Conservation (phyloP, 768 basidiomycete species). For the Kwoniella dejecticola region DNA sequence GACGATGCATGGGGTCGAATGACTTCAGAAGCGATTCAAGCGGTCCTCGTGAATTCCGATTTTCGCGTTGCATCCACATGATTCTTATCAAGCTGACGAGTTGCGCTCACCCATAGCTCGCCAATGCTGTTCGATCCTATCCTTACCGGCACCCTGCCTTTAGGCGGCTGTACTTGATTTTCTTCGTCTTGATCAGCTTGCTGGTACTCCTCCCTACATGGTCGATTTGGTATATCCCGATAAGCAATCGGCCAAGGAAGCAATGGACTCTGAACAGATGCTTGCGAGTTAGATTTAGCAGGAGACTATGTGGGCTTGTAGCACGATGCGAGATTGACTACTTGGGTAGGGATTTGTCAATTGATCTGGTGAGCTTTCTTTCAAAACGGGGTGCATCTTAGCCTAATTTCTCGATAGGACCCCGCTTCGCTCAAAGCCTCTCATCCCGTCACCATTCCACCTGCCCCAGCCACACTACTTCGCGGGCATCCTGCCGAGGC, state of each 20-base stretch:
- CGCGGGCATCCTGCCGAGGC: slow-evolving; percentile 35
- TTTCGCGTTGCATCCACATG: too few species aligned
- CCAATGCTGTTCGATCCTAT: slow-evolving; percentile 23
- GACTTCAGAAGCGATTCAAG: slow-evolving; percentile 31
- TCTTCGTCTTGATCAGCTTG: slow-evolving; percentile 31
- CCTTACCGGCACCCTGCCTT: slow-evolving; percentile 31
- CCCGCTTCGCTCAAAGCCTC: slow-evolving; percentile 31
- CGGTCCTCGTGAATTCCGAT: slow-evolving; percentile 17
- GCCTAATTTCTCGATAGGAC: slow-evolving; percentile 19
- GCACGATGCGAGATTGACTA: slow-evolving; percentile 48
- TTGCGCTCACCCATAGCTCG: slow-evolving; percentile 16
- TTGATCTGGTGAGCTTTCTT: slow-evolving; percentile 27
- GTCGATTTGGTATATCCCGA: slow-evolving; percentile 33
- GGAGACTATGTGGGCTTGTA: slow-evolving; percentile 40
- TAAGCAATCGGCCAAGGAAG: slow-evolving; percentile 27
- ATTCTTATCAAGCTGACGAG: background rate
- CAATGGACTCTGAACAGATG: slow-evolving; percentile 41
- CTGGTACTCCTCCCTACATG: slow-evolving; percentile 37
- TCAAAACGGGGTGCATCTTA: background rate
- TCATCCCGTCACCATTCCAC: slow-evolving; percentile 40
- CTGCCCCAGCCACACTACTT: slow-evolving; percentile 29
- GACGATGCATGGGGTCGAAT: slow-evolving; percentile 25
- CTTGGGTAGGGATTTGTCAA: slow-evolving; percentile 36
- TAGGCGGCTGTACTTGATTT: slow-evolving; percentile 37
- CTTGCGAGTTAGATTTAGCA: slow-evolving; percentile 36